Percentiles rank a stretch among this genome's conserved stretches.
Conservation (phyloP, 306 rosid species). For the Mucuna pruriens region DNA sequence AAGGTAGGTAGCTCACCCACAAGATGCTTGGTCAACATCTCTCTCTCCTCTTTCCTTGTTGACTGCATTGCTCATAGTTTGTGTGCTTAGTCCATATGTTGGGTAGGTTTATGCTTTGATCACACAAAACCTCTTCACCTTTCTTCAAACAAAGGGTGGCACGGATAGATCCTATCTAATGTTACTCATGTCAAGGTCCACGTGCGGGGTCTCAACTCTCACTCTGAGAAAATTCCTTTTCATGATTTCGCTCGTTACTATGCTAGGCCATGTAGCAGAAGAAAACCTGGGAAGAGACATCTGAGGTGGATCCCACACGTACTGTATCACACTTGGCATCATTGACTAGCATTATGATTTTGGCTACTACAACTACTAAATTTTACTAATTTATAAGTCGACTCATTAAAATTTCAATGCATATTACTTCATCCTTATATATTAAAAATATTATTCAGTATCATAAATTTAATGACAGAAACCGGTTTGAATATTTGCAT, state of each 20-base stretch:
- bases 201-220: slow-evolving; percentile 34
- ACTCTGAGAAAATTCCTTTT: background rate
- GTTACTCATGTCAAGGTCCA: slow-evolving; percentile 39
- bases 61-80: slow-evolving; percentile 40
- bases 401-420: background rate
- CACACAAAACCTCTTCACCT: slow-evolving; percentile 43
- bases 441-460: background rate
- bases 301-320: background rate
- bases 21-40: slow-evolving; percentile 91
- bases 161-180: slow-evolving; percentile 27
- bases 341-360: background rate
- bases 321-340: background rate
- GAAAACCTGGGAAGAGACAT: background rate
- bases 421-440: background rate
- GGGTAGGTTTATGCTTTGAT: slow-evolving; percentile 52
- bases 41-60: slow-evolving; percentile 50
- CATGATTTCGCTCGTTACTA: background rate
- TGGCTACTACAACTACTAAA: background rate
- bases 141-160: slow-evolving; percentile 14
- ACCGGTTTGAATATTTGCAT: no score
- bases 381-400: background rate
- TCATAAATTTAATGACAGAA: background rate
- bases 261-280: background rate
- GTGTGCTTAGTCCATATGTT: slow-evolving; percentile 36
- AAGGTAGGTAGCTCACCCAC: slow-evolving; percentile 98